phyloP scores from a whole-genome alignment of 805 yeast genomes.

The Wickerhamiella vanderwaltii region DNA sequence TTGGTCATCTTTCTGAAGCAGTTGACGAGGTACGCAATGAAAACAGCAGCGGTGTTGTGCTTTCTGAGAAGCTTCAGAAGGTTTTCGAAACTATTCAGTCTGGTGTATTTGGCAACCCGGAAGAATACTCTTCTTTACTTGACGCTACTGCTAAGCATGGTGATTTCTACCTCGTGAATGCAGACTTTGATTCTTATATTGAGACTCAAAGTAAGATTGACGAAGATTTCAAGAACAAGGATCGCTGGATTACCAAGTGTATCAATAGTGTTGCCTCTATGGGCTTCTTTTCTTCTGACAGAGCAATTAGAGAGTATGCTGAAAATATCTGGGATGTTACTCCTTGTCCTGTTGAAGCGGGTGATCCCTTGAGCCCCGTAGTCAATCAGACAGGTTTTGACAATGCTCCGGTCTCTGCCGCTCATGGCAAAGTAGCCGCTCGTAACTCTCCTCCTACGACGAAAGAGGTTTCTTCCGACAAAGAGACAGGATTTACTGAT shows the following conservation, averaged over 20 bases:
- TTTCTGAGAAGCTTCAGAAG: slow-evolving; percentile 46
- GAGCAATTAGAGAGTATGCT: slow-evolving; percentile 86
- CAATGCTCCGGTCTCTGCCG: slow-evolving; percentile 5
- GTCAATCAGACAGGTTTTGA: background rate
- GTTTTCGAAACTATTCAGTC: slow-evolving; percentile 58
- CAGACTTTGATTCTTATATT: slow-evolving; percentile 78
- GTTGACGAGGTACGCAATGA: slow-evolving; percentile 75
- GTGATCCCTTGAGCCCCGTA: slow-evolving; percentile 4
- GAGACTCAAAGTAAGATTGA: slow-evolving; percentile 73
- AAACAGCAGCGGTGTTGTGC: slow-evolving; percentile 48
- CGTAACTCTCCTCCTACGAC: background rate
- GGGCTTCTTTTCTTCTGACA: slow-evolving; percentile 86
- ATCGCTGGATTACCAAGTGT: slow-evolving; percentile 65
- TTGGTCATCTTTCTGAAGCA: slow-evolving; percentile 81
- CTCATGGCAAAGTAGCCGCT: slow-evolving; percentile 1
- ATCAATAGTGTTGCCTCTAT: slow-evolving; percentile 76
- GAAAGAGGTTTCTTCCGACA: background rate
- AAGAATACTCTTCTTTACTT: slow-evolving; percentile 49
- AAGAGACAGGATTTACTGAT: background rate
- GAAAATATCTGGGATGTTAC: slow-evolving; percentile 88
- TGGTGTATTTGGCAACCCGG: slow-evolving; percentile 59
- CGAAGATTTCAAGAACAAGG: slow-evolving; percentile 51
- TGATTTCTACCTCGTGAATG: slow-evolving; percentile 76
- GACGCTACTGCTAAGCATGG: slow-evolving; percentile 63
- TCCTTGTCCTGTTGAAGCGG: slow-evolving; percentile 32